Base-by-base conservation (phyloP, 1,284 basidiomycete species). In the Trichosporon asahii region DNA sequence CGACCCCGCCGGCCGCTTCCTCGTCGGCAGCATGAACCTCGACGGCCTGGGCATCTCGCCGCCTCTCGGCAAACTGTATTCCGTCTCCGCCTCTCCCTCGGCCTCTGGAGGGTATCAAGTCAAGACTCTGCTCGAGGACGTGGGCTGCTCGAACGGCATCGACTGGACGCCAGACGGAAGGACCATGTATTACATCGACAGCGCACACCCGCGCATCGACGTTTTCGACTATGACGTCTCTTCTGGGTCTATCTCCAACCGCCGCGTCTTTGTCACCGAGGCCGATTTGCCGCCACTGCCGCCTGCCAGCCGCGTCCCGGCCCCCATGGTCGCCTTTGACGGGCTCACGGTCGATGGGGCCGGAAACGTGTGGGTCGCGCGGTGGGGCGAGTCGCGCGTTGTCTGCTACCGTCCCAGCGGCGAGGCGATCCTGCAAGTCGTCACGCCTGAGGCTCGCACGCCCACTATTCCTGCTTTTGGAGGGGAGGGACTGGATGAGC, bases 391-490 rank as follows among this genome's bases (percentile, higher is more conserved):
- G 65, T 68, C 72, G 12, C 73, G 79, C 44, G 75, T 84, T 7
- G 71, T 84, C n/a, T 76, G 78, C 23, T 80, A 77, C 69, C 66
- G 67, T 1, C 79, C 81, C 0, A 71, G 78, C 15, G 83, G 83
- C 8, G 70, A 73, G 66, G 67, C 81, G 29, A 72, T 82, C 18
- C 73, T 69, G 9, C 69, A 76, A 55, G 75, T 83, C 66, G 67
- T 57, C 18, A 74, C 76, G 12, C 73, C 75, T 0, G 72, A 74
- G 15, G 75, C 73, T 21, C 74, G 71, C 18, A 77, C 74, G 31
- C 78, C 80, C 15, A 83, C 82, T 5, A 82, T 82, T 60, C 78
- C 79, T 27, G 77, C 77, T 70, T 82, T 82, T 66, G 82, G 81
- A 18, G 79, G 80, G 73, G 60, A 74, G 75, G 72, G 80, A 60